Evolutionary conservation across 768 basidiomycete species (phyloP), one percentile per base, ranked within the genome.

Genomic region (Rhodosporidiobolus sp.): DNA sequence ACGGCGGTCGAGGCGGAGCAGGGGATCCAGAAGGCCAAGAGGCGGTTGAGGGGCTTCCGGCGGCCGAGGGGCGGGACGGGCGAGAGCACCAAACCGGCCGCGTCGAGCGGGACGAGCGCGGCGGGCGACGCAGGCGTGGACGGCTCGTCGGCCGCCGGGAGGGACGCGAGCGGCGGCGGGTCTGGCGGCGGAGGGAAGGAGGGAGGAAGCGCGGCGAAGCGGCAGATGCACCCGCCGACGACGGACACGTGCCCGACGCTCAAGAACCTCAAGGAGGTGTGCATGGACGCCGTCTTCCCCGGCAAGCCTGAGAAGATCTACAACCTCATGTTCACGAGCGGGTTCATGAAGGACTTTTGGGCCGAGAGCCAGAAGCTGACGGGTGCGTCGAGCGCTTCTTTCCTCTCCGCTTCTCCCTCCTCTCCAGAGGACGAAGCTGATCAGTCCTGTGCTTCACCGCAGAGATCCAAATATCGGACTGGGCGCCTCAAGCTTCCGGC

Each of bases 381-480:
- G 26, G 95, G 96, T 94, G 76, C 74, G 89, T 83, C 28, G 2
- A 7, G 14, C 35, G 10, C 59, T 10, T 20, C 52, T 50, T 28
- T 14, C 10, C 26, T 43, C 54, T n/a, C 38, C 35, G 12, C 4
- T 26, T 45, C 38, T n/a, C 9, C 24, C 19, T 24, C 28, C 3
- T 24, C 22, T 10, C 17, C 0, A 26, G 30, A 19, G 55, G 5
- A 2, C 4, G 8, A 50, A 8, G 32, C 7, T n/a, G 56, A 46
- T 26, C 12, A 35, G 1, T 10, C 10, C 5, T 5, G 45, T 24
- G 17, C 22, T 26, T 54, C 22, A 55, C 64, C 22, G 4, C 77
- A 98, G 95, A 97, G 75, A 86, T 99, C 65, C 94, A 99, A 81
- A 91, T 93, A 78, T 90, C 93, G 8, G 96, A 98, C 80, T 98